Base-by-base conservation (phyloP, 495 filamentous ascomycete genomes). In the Hypoxylon cercidicola region DNA sequence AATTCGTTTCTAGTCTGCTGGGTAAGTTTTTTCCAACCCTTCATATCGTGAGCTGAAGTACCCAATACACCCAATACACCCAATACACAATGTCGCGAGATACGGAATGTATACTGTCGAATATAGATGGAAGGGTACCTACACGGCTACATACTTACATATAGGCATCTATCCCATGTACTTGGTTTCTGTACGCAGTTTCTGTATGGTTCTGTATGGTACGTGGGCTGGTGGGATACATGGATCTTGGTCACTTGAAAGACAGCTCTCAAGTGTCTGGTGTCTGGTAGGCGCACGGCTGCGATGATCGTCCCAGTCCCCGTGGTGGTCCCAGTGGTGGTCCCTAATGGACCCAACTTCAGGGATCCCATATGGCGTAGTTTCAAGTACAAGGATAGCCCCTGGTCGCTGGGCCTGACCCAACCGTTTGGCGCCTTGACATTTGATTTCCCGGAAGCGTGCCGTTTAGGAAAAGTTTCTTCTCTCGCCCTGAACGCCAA, bases 341-440 rank as follows among this genome's bases (percentile, higher is more conserved):
- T 32, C 30, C 30, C 30, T 28, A 28, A 11, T 32, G 7, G 3
- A 4, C 30, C 30, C 51, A 61, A 61, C 52, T 52, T 57, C 57
- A 56, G 44, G 52, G 57, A 61, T 61, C 35, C 43, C 59, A 41
- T 68, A 63, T 64, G 60, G 65, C 54, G 60, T 58, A 54, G 60
- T 68, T 64, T 68, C 55, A 68, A 9, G 39, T 68, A 21, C 65
- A 68, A 56, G 65, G 65, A 55, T 68, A 20, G 49, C 21, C 65
- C 65, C 55, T 59, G 65, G 51, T 41, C 43, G 39, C 23, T 25
- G 44, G 30, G 51, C 56, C 34, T 48, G 57, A 62, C 62, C 66
- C 66, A 69, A 65, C 66, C 61, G 66, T 69, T 65, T 65, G 66
- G 66, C 62, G 66, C 66, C 66, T 49, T 57, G 46, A 63, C 37